These are phyloP conservation scores for Rossbeevera mucosa DNA, from an alignment of 768 basidiomycete genomes.

Conservation along the genomic window DNA sequence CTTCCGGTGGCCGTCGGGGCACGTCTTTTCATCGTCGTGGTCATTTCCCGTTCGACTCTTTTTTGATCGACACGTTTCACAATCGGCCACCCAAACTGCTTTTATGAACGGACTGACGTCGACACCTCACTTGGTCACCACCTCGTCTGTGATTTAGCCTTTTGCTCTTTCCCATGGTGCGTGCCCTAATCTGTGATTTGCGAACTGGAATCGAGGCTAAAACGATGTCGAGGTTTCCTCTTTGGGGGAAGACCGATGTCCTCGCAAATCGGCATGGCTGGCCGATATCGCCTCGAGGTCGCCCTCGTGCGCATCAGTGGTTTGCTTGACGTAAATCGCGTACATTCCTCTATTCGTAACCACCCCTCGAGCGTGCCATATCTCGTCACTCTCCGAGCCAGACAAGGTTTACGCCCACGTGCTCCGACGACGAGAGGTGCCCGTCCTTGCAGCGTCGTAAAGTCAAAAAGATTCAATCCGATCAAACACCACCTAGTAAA, in stretches of 20 bases:
- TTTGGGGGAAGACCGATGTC: not conserved
- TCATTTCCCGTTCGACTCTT: not conserved
- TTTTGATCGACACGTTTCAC: not conserved
- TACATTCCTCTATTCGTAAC: not conserved
- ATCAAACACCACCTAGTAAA: not conserved
- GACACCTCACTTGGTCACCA: not conserved
- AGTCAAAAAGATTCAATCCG: not conserved
- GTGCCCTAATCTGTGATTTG: not conserved
- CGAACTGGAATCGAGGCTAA: not conserved
- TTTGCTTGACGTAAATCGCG: not conserved
- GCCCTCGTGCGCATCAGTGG: not conserved
- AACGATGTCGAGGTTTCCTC: not conserved
- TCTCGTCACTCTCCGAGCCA: not conserved
- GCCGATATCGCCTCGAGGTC: not conserved
- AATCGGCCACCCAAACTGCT: not conserved
- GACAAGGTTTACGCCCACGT: not conserved
- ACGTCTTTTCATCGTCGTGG: not conserved
- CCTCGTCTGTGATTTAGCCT: not conserved
- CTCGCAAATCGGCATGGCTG: not conserved
- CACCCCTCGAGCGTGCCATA: not conserved
- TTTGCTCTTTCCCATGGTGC: not conserved
- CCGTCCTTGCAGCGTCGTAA: not conserved
- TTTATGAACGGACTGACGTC: not conserved
- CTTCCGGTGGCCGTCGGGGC: not conserved
- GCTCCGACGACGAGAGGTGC: not conserved